These are phyloP conservation scores for Backusella luteola DNA, from an alignment of 192 early-diverging fungal genomes.

Conservation along the genomic window DNA sequence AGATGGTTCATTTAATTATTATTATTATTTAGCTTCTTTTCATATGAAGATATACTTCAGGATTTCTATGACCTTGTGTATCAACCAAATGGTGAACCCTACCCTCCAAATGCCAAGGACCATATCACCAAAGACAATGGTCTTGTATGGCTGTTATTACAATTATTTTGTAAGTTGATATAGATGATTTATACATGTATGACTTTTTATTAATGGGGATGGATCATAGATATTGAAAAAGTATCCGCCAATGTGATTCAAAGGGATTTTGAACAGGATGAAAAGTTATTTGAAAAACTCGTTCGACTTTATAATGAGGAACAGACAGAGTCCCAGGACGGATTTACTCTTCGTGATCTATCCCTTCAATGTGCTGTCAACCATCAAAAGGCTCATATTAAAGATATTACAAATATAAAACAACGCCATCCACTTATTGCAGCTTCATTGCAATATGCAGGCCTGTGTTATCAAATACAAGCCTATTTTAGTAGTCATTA, in stretches of 20 bases:
- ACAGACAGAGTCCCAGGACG: slow-evolving; percentile 70
- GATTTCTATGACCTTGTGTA: slow-evolving; percentile 58
- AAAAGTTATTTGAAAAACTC: slow-evolving; percentile 69
- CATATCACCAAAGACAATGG: slow-evolving; percentile 66
- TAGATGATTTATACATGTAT: too few species aligned
- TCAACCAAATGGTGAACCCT: slow-evolving; percentile 46
- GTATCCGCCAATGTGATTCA: slow-evolving; percentile 55
- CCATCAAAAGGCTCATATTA: slow-evolving; percentile 60
- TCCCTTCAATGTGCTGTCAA: slow-evolving; percentile 71
- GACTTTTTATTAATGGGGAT: too few species aligned
- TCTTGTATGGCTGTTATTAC: slow-evolving; percentile 70
- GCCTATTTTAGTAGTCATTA: slow-evolving; percentile 48
- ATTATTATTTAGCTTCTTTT: slow-evolving; percentile 40
- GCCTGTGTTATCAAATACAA: slow-evolving; percentile 52
- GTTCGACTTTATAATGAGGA: slow-evolving; percentile 72
- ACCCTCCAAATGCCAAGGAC: slow-evolving; percentile 34
- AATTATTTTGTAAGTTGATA: slow-evolving; percentile 51
- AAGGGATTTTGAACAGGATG: slow-evolving; percentile 67
- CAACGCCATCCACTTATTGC: slow-evolving; percentile 67
- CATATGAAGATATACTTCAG: slow-evolving; percentile 54
- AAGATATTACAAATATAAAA: slow-evolving; percentile 66
- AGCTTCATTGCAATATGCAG: slow-evolving; percentile 59
- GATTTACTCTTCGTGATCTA: slow-evolving; percentile 72
- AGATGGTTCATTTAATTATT: neutral
- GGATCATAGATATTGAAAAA: slow-evolving; percentile 57